Conservation (phyloP, 441 rosid species). For the Pelargonium fulgidum region DNA sequence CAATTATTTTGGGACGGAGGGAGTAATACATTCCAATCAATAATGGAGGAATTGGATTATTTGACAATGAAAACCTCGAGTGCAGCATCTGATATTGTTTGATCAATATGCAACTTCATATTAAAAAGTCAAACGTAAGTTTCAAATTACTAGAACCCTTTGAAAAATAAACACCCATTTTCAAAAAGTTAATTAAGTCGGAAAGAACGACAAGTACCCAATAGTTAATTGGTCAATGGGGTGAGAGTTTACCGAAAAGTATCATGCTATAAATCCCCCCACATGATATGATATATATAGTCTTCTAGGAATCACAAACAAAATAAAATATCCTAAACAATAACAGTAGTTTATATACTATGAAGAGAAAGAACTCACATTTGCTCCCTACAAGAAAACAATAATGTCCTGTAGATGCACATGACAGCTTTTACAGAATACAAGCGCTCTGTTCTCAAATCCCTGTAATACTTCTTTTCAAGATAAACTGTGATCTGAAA, state of each 20-base stretch:
- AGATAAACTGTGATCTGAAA: constrained; percentile 71
- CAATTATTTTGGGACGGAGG: no score
- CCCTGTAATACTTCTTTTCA: constrained; percentile 96
- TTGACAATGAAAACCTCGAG: neutral
- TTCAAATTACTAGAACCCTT: neutral
- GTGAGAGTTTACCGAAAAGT: neutral
- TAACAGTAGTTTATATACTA: neutral
- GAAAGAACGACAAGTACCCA: neutral
- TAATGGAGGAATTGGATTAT: neutral
- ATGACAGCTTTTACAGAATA: constrained; percentile 68
- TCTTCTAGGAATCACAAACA: constrained; percentile 3
- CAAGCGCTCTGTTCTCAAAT: constrained; percentile 80
- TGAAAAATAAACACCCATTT: neutral
- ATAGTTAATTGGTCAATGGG: neutral
- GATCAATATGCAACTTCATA: neutral
- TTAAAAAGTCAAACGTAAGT: neutral
- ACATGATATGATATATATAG: neutral
- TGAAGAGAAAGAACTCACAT: constrained; percentile 51
- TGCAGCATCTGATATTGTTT: neutral
- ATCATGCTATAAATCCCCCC: neutral
- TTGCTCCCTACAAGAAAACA: constrained; percentile 81
- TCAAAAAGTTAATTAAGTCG: neutral
- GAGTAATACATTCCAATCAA: neutral
- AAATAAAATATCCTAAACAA: neutral
- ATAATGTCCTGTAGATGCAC: constrained; percentile 77